Base-by-base conservation (phyloP, 2,329 filamentous ascomycete genomes). In the Penicillium digitatum region DNA sequence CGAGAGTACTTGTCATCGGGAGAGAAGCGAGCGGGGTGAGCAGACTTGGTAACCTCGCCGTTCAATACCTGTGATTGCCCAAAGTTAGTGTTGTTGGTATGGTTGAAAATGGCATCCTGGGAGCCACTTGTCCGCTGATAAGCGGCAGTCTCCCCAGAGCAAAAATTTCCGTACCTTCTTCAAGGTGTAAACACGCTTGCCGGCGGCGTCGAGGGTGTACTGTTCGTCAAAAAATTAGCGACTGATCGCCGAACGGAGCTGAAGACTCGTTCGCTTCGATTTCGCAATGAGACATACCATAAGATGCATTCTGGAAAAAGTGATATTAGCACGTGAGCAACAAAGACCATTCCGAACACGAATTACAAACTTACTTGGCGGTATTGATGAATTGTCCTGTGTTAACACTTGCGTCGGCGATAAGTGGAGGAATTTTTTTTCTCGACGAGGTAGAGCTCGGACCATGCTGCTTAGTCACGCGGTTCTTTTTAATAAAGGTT, bases 1-100 rank as follows among this genome's bases (percentile, higher is more conserved):
- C 84, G 81, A 70, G 91, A 96, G 83, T 95, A 97, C 82, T 96
- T 96, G 82, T 99, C 94, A 78, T 99, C 94, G 61, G 94, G 94
- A 44, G 90, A 96, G 82, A 97, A 99, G 66, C 94, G 84, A 40
- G 94, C 94, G 44, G 94, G 93, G 79, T 97, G 93, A 54, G 94
- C 94, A 51, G 89, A 94, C 82, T 95, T 96, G 74, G 93, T 95
- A 70, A 96, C 90, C 72, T 91, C 85, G 71, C 88, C 88, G 66
- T 86, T 81, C 58, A 79, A 67, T 65, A 95, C 50, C 52, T 55
- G 20, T 32, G 27, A 18, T 50, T 39, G 38, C 20, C 24, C 49
- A 29, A 62, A 48, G 27, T 59, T 58, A 59, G 52, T 8, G 40
- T 34, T 22, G 27, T 37, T 42, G 51, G 26, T 45, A 7, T 39